Conservation (phyloP, 2,329 filamentous ascomycete species). For the Colletotrichum cereale region DNA sequence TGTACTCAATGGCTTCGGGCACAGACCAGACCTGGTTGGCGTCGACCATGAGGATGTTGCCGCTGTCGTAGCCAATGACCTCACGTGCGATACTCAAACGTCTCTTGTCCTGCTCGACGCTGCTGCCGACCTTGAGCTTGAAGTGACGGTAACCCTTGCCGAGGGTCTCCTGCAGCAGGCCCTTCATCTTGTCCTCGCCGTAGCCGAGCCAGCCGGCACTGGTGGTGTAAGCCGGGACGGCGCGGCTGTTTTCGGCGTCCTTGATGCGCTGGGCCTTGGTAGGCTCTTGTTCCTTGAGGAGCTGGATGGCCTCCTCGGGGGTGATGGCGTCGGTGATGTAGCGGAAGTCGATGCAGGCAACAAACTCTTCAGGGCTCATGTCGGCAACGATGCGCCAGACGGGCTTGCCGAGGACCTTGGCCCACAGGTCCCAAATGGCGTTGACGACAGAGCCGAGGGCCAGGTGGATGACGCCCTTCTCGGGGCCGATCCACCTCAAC, state of each 20-base stretch:
- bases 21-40: slow-evolving; percentile 95
- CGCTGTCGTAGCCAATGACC: slow-evolving; percentile 84
- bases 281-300: slow-evolving; percentile 74
- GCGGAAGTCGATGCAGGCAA: slow-evolving; percentile 90
- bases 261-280: slow-evolving; percentile 79
- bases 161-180: slow-evolving; percentile 79
- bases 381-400: slow-evolving; percentile 92
- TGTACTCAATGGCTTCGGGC: slow-evolving; percentile 88
- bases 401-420: slow-evolving; percentile 85
- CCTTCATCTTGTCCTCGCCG: slow-evolving; percentile 86
- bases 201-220: slow-evolving; percentile 94
- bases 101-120: slow-evolving; percentile 77
- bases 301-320: slow-evolving; percentile 80
- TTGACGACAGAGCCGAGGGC: slow-evolving; percentile 91
- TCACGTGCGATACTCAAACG: slow-evolving; percentile 81
- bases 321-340: slow-evolving; percentile 96
- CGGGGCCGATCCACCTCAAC: slow-evolving; percentile 92
- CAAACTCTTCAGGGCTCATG: slow-evolving; percentile 89
- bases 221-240: slow-evolving; percentile 92
- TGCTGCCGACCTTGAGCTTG: slow-evolving; percentile 89
- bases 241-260: slow-evolving; percentile 79
- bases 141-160: slow-evolving; percentile 85
- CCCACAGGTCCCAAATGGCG: slow-evolving; percentile 96
- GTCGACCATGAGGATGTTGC: slow-evolving; percentile 91
- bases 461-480: slow-evolving; percentile 94